Base-by-base conservation (phyloP, 305 asterid genomes). In the Fraxinus velutina region DNA sequence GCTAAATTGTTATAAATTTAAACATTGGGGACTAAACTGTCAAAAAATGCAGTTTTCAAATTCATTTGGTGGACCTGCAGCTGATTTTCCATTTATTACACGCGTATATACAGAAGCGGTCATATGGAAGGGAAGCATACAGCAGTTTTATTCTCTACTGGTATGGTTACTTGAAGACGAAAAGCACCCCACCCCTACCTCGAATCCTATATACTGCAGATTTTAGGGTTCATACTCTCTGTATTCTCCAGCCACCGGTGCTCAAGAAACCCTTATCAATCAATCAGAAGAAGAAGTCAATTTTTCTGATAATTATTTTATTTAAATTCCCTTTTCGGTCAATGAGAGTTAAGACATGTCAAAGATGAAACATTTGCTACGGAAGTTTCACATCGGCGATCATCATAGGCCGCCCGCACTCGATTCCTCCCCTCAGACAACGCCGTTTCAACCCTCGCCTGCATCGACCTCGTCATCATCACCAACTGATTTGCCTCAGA, bases 341-440 rank as follows among this genome's bases (percentile, higher is more conserved):
- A 42, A 76, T 76, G 44, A 76, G 80, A 21, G 42, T 76, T 13
- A 44, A 44, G 44, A 21, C 44, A 76, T 50, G 80, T 76, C 80
- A 68, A 76, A 76, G 88, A 89, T 93, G 98, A 93, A 92, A 82
- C 95, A 93, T 90, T 85, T 93, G 78, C 91, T 93, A 82, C 90
- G 98, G 55, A 93, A 90, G 90, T 91, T 93, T 79, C 97, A 93
- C 88, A 91, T 93, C 90, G 93, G 97, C 77, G 91, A 87, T 85
- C 92, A 83, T 76, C 88, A 81, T 17, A 62, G 79, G 13, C 71
- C 78, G 13, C 17, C 73, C 9, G 29, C 29, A 39, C 78, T 50
- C 34, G 78, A 74, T 62, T 78, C 78, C 30, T 80, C 84, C 75
- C 75, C 81, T 33, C 77, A 32, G 75, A 64, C 86, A 32, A 22